These are phyloP conservation scores for Suillus occidentalis DNA, from an alignment of 768 basidiomycete genomes.

Conservation along the genomic window DNA sequence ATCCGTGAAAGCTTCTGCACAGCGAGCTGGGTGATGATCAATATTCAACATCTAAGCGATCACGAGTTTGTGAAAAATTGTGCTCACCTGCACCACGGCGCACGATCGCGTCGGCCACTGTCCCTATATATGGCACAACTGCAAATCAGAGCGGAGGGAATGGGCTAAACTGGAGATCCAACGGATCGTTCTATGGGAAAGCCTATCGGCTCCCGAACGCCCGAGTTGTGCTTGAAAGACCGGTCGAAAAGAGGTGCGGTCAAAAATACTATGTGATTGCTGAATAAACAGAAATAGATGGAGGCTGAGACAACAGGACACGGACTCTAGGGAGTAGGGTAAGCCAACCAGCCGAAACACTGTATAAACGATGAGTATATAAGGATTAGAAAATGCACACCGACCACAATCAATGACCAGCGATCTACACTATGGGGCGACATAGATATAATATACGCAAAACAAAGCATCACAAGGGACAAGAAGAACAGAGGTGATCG, in stretches of 20 bases:
- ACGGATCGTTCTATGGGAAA: not conserved
- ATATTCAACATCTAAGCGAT: not conserved
- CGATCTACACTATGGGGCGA: constrained; percentile 31
- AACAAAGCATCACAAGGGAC: constrained; percentile 21
- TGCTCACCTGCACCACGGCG: not conserved
- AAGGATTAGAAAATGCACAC: constrained; percentile 32
- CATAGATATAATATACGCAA: constrained; percentile 36
- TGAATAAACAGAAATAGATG: constrained; percentile 1
- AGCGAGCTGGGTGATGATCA: not conserved
- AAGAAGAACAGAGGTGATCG: not conserved
- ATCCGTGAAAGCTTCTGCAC: not conserved
- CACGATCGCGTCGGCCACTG: not conserved
- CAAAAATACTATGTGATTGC: constrained; percentile 1
- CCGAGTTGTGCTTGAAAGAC: not conserved
- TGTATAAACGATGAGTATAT: constrained; percentile 36
- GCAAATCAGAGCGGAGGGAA: not conserved
- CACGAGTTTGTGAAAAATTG: not conserved
- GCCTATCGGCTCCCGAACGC: not conserved
- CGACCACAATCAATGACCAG: constrained; percentile 17
- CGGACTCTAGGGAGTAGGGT: constrained; percentile 1
- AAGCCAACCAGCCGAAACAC: constrained; percentile 1
- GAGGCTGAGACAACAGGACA: not conserved
- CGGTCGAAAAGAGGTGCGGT: not conserved
- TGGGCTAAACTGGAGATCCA: not conserved
- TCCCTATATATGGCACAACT: not conserved